Conservation (phyloP, 345 rosid genomes). For the Garcia nutans region DNA sequence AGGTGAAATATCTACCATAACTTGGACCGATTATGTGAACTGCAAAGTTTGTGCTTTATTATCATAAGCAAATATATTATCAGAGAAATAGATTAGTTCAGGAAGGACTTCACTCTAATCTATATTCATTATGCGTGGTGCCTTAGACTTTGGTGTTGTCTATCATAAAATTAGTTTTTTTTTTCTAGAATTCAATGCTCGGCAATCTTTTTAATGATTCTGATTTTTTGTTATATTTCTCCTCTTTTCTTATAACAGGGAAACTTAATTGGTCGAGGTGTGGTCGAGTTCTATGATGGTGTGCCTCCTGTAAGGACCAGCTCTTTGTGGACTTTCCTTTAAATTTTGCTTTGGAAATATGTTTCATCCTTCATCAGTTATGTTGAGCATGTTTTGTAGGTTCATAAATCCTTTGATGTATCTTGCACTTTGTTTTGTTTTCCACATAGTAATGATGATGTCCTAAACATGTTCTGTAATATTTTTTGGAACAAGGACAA, state of each 20-base stretch:
- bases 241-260: constrained; percentile 51
- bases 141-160: not conserved
- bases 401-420: not conserved
- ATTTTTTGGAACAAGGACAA: not conserved
- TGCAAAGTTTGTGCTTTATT: not conserved
- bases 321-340: not conserved
- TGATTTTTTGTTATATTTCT: not conserved
- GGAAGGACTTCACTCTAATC: not conserved
- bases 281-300: constrained; percentile 75
- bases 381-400: not conserved
- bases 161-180: not conserved
- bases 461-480: not conserved
- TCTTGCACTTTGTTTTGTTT: not conserved
- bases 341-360: not conserved
- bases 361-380: not conserved
- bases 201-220: not conserved
- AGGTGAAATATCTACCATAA: not conserved
- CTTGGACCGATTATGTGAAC: not conserved
- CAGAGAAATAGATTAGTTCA: not conserved
- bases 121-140: not conserved
- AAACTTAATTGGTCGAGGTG: constrained; percentile 83
- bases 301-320: constrained; percentile 61
- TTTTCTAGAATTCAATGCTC: not conserved
- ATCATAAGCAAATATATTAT: not conserved
- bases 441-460: not conserved